These are phyloP conservation scores for Kwoniella sp. DNA, from an alignment of 768 basidiomycete species.

Conservation along the genomic window DNA sequence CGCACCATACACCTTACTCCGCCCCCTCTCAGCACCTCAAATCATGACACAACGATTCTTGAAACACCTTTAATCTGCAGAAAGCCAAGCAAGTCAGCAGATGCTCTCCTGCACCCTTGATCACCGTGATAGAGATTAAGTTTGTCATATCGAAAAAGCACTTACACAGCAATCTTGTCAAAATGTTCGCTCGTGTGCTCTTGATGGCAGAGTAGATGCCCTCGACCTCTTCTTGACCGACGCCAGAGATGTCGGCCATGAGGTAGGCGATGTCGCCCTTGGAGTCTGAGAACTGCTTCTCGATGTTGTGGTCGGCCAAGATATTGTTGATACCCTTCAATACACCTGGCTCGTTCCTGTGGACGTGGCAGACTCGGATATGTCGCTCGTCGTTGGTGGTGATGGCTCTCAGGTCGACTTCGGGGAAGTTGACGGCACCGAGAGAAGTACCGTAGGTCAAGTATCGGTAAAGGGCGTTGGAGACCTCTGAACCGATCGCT, in stretches of 20 bases:
- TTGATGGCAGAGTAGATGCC: conserved; percentile 76
- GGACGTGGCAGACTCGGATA: conserved; percentile 91
- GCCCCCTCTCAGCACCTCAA: no score
- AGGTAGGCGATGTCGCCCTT: conserved; percentile 68
- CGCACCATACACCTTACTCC: no score
- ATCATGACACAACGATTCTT: background rate
- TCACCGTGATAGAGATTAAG: no score
- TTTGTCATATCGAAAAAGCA: conserved; percentile 5
- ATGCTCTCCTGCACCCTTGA: no score
- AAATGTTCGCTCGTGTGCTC: conserved; percentile 79
- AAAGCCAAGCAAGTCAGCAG: background rate
- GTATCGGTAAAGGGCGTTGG: conserved; percentile 79
- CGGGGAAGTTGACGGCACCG: conserved; percentile 98
- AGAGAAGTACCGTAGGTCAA: conserved; percentile 87
- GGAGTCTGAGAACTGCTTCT: conserved; percentile 95
- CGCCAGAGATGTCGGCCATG: conserved; percentile 93
- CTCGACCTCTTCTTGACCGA: conserved; percentile 77
- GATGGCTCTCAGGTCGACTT: conserved; percentile 93
- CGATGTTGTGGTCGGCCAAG: conserved; percentile 92
- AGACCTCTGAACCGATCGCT: conserved; percentile 95
- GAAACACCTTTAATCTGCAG: background rate
- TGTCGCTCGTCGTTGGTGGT: conserved; percentile 75
- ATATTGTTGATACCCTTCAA: conserved; percentile 93
- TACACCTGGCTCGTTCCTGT: conserved; percentile 76
- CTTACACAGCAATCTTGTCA: conserved; percentile 75